phyloP scores from a whole-genome alignment of 345 rosid genomes.

The Raphanus raphanistrum region DNA sequence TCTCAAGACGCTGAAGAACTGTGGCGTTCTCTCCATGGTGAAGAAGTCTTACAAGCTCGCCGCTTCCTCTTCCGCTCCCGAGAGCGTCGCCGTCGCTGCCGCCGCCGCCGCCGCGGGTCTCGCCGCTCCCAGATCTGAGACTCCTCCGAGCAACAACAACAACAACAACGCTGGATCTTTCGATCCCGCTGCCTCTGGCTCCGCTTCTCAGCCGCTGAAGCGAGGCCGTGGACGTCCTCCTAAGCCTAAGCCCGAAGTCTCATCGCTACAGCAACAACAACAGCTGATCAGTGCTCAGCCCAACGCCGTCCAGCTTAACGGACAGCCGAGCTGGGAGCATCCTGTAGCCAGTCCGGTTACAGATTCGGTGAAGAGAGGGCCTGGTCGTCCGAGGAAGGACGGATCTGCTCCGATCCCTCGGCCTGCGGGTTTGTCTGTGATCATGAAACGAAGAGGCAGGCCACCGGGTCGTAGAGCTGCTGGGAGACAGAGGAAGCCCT shows the following conservation, averaged over 20 bases:
- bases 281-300: not conserved
- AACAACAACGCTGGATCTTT: not conserved
- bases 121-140: slow-evolving; percentile 31
- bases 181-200: slow-evolving; percentile 9
- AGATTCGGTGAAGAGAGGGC: slow-evolving; percentile 29
- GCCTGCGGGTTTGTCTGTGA: slow-evolving; percentile 4
- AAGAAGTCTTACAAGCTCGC: slow-evolving; percentile 72
- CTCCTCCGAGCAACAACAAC: not conserved
- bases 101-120: slow-evolving; percentile 16
- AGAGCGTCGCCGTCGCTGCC: slow-evolving; percentile 21
- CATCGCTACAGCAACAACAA: not conserved
- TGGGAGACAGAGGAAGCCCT: slow-evolving; percentile 36
- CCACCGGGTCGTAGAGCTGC: slow-evolving; percentile 40
- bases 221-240: slow-evolving; percentile 68
- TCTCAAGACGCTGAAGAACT: slow-evolving; percentile 59
- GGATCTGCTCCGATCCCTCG: slow-evolving; percentile 24
- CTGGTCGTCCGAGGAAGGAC: slow-evolving; percentile 54
- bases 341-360: slow-evolving; percentile 6
- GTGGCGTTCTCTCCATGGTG: slow-evolving; percentile 54
- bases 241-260: slow-evolving; percentile 36
- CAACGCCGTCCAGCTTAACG: slow-evolving; percentile 1
- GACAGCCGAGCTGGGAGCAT: not conserved
- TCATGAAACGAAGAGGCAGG: slow-evolving; percentile 35
- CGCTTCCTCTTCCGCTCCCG: slow-evolving; percentile 2
- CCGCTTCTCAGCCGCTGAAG: slow-evolving; percentile 43